Percentiles rank a stretch among this genome's conserved stretches.
Conservation (phyloP, 1,284 basidiomycete species). For the Microbotryomycetes sp. region DNA sequence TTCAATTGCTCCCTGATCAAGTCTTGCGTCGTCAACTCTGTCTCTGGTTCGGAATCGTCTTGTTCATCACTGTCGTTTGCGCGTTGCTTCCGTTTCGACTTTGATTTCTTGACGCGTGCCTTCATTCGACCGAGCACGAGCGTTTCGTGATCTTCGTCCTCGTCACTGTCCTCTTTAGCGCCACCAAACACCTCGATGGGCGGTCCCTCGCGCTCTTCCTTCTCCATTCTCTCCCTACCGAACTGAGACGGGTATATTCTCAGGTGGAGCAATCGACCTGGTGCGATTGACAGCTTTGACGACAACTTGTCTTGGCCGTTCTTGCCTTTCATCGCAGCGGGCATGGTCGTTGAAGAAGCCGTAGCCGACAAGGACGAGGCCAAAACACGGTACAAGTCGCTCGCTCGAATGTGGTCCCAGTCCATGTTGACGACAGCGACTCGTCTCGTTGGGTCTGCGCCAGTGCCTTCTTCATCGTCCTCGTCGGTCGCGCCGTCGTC, state of each 20-base stretch:
- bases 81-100: slow-evolving; percentile 18
- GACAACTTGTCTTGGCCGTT: slow-evolving; percentile 28
- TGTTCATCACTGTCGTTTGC: slow-evolving; percentile 42
- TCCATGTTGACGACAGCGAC: slow-evolving; percentile 93
- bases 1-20: slow-evolving; percentile 46
- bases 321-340: slow-evolving; percentile 7
- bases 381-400: slow-evolving; percentile 87
- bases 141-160: slow-evolving; percentile 28
- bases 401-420: slow-evolving; percentile 92
- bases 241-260: slow-evolving; percentile 89
- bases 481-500: slow-evolving; percentile 41
- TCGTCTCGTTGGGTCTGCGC: slow-evolving; percentile 54
- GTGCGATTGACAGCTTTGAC: slow-evolving; percentile 31
- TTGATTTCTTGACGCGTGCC: slow-evolving; percentile 31
- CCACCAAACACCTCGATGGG: slow-evolving; percentile 72
- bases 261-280: slow-evolving; percentile 64
- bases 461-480: slow-evolving; percentile 37
- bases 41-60: slow-evolving; percentile 57
- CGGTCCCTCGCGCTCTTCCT: slow-evolving; percentile 84
- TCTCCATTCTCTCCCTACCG: slow-evolving; percentile 77
- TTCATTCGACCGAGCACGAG: slow-evolving; percentile 28
- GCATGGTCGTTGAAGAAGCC: slow-evolving; percentile 15
- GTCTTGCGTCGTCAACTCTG: slow-evolving; percentile 48
- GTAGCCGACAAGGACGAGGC: slow-evolving; percentile 64
- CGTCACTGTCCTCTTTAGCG: slow-evolving; percentile 23